Evolutionary conservation across 2,329 filamentous ascomycete genomes (phyloP), one percentile per base, ranked within the genome.

Genomic region (Trichoderma guizhouense): DNA sequence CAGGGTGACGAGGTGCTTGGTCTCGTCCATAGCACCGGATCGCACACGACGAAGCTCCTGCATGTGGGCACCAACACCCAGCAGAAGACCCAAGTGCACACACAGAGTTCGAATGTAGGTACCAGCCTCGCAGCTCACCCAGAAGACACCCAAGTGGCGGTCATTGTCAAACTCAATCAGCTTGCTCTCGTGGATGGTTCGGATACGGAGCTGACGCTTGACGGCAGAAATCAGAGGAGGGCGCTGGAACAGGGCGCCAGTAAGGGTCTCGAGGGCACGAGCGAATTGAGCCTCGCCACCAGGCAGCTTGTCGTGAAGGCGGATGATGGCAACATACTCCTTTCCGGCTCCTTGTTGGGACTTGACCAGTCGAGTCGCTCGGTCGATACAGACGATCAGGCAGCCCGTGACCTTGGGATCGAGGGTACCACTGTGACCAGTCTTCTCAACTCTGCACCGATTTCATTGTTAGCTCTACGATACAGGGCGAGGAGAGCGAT

Each of bases 81-180:
- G 84, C 57, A 90, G 82, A 72, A 90, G 84, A 83, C 93, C 93
- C 76, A 99, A 83, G 85, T 98, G 96, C 57, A 98, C 95, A 84
- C 96, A 98, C 62, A 99, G 91, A 47, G 96, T 99, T 87, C 96
- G 93, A 82, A 99, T 98, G 84, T 99, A 99, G 75, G 96, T 99
- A 82, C 96, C 96, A 68, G 82, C 96, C 85, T 99, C 96, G 84
- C 96, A 99, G 84, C 94, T 97, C 78, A 98, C 96, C 95, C 96
- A 98, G 89, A 99, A 99, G 71, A 98, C 95, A 83, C 93, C 96
- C 47, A 99, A 89, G 83, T 98, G 95, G 78, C 96, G 91, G 79
- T 98, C 95, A 81, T 99, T 98, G 86, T 99, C 96, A 81, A 98
- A 99, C 86, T 99, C 96, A 81, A 94, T 90, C 70, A 98, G 88